Percentiles rank a stretch among this genome's conserved stretches.
These are phyloP conservation scores for Dendrobium chrysotoxum DNA, from an alignment of 106 monocot species.

Conservation along the genomic window DNA sequence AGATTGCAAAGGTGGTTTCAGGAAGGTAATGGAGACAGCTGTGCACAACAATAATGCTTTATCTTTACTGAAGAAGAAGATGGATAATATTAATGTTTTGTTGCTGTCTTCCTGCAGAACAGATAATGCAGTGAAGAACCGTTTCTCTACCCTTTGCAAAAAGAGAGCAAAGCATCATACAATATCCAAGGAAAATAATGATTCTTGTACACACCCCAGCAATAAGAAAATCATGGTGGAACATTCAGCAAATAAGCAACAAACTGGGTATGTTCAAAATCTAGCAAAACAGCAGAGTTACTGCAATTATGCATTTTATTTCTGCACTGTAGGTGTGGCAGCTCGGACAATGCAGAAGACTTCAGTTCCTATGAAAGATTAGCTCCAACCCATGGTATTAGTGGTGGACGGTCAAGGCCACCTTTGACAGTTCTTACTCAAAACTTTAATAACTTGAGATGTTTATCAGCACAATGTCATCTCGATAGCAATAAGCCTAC, in stretches of 20 bases:
- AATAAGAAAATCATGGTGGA: constrained; percentile 21
- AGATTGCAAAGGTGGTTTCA: constrained; percentile 88
- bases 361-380: constrained; percentile 12
- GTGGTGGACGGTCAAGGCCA: constrained; percentile 17
- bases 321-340: constrained; percentile 25
- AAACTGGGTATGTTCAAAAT: constrained; percentile 39
- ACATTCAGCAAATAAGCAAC: constrained; percentile 33
- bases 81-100: background rate
- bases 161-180: constrained; percentile 66
- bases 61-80: background rate
- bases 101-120: constrained; percentile 38
- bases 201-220: constrained; percentile 9
- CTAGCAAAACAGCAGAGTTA: background rate
- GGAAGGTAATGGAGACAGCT: constrained; percentile 54
- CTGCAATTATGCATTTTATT: background rate
- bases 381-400: background rate
- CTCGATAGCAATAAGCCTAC: constrained; percentile 5
- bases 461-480: constrained; percentile 6
- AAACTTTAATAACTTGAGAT: constrained; percentile 19
- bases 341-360: constrained; percentile 20
- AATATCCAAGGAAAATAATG: constrained; percentile 52
- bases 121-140: constrained; percentile 96
- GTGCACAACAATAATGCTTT: background rate
- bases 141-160: constrained; percentile 85
- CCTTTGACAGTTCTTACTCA: constrained; percentile 47